phyloP scores from a whole-genome alignment of 768 basidiomycete species.

The Russula sp. region DNA sequence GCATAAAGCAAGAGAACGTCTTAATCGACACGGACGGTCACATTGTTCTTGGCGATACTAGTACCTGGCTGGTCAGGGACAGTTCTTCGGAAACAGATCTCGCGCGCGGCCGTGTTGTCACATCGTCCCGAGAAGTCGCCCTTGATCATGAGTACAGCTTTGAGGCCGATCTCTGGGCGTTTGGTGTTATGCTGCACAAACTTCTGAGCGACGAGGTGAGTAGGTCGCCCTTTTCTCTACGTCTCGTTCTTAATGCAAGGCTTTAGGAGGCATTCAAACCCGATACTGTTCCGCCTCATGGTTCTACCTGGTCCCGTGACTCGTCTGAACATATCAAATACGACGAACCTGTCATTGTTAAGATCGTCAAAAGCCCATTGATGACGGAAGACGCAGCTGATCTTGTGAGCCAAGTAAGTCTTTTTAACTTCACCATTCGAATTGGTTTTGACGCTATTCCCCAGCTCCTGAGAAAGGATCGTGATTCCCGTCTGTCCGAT shows the following conservation, averaged over 20 bases:
- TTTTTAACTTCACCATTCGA: no score
- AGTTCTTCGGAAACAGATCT: constrained; percentile 42
- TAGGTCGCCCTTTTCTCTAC: not conserved
- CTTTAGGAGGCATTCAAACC: constrained; percentile 20
- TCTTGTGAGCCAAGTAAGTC: constrained; percentile 10
- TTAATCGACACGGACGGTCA: constrained; percentile 85
- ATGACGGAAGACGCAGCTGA: constrained; percentile 23
- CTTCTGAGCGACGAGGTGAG: constrained; percentile 22
- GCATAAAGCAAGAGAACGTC: constrained; percentile 97
- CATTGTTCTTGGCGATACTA: constrained; percentile 87
- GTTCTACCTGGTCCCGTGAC: constrained; percentile 15
- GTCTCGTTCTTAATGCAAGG: not conserved
- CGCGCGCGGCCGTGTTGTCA: constrained; percentile 16
- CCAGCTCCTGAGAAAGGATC: constrained; percentile 9
- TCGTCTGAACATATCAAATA: constrained; percentile 1
- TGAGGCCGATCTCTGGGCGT: constrained; percentile 27
- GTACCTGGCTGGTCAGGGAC: constrained; percentile 88
- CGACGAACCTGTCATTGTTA: constrained; percentile 11
- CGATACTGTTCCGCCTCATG: no score
- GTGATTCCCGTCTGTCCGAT: constrained; percentile 6
- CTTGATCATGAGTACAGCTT: constrained; percentile 18
- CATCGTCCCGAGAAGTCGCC: constrained; percentile 25
- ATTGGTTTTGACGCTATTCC: not conserved
- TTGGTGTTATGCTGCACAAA: constrained; percentile 28
- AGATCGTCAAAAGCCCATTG: not conserved